Evolutionary conservation across 2,329 filamentous ascomycete genomes (phyloP), one percentile per base, ranked within the genome.

Genomic region (Colletotrichum sp.): DNA sequence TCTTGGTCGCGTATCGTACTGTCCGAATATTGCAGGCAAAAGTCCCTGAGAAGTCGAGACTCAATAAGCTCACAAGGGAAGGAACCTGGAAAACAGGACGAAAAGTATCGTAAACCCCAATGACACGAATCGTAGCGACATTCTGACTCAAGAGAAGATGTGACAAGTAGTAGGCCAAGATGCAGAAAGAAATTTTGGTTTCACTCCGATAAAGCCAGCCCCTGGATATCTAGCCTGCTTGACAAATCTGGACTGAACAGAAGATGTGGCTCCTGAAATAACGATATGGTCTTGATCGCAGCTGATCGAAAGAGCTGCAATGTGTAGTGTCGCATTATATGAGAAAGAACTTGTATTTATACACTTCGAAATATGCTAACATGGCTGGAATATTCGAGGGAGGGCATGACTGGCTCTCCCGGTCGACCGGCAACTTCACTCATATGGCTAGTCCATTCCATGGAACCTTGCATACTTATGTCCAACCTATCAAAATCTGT

Each of bases 81-180:
- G 44, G n/a, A 7, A 0, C n/a, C 5, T 4, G 44, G 6, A 4
- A 1, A 22, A 48, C 18, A 0, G 2, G 1, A 13, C 1, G 6
- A 4, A 48, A 1, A 13, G 39, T 7, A 7, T 22, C 18, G 0
- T 22, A 13, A 48, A n/a, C 18, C 0, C 44, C n/a, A 4, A 22
- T 4, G 0, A 13, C 9, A 48, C 10, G 44, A 48, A 48, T 22
- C 44, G 44, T 48, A 7, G 44, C 44, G 1, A 3, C 9, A 13
- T 48, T 48, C 44, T 22, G 9, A 48, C 44, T 48, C 9, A 4
- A 0, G 9, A 48, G 18, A 22, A 48, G 6, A 7, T 48, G 18
- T 22, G 4, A 0, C 1, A n/a, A 48, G 10, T 48, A 1, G 9
- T 13, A 22, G n/a, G n/a, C 18, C 44, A 48, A 48, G 18, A 48